These are phyloP conservation scores for Plantago lanceolata DNA, from an alignment of 305 asterid species.

Conservation along the genomic window DNA sequence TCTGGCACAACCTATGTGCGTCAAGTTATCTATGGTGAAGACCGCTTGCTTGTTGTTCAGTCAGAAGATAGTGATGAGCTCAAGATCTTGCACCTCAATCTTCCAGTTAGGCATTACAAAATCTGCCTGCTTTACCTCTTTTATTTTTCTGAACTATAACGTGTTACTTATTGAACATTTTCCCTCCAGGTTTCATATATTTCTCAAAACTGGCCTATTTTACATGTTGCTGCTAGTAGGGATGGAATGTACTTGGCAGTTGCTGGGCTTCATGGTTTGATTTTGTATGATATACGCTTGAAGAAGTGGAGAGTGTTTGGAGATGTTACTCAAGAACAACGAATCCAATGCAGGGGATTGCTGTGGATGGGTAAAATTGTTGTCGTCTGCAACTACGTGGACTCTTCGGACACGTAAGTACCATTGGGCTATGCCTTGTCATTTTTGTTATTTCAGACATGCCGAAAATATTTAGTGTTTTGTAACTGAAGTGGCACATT, in stretches of 20 bases:
- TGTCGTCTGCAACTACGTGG: constrained; percentile 89
- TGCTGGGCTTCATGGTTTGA: constrained; percentile 96
- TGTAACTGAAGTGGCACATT: background rate
- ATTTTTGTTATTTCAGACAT: background rate
- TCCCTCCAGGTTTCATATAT: constrained; percentile 83
- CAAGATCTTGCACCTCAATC: constrained; percentile 85
- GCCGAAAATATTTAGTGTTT: background rate
- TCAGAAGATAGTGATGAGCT: constrained; percentile 97
- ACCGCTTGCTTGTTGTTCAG: constrained; percentile 93
- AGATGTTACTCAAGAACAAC: constrained; percentile 95
- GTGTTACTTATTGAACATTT: constrained; percentile 32
- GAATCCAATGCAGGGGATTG: constrained; percentile 95
- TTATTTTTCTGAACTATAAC: constrained; percentile 14
- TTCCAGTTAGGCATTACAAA: constrained; percentile 75
- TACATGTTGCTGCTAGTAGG: constrained; percentile 97
- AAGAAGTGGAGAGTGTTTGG: constrained; percentile 99
- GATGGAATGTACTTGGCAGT: constrained; percentile 99
- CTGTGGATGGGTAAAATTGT: constrained; percentile 96
- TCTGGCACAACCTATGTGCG: constrained; percentile 89
- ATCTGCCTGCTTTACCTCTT: constrained; percentile 17
- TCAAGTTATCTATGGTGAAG: constrained; percentile 98
- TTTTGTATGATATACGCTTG: constrained; percentile 79
- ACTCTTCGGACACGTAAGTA: constrained; percentile 78
- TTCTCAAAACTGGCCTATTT: constrained; percentile 95
- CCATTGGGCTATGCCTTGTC: background rate